Percentiles rank a stretch among this genome's conserved stretches.
phyloP scores from a whole-genome alignment of 495 filamentous ascomycete genomes.

The Neurospora sublineolata region DNA sequence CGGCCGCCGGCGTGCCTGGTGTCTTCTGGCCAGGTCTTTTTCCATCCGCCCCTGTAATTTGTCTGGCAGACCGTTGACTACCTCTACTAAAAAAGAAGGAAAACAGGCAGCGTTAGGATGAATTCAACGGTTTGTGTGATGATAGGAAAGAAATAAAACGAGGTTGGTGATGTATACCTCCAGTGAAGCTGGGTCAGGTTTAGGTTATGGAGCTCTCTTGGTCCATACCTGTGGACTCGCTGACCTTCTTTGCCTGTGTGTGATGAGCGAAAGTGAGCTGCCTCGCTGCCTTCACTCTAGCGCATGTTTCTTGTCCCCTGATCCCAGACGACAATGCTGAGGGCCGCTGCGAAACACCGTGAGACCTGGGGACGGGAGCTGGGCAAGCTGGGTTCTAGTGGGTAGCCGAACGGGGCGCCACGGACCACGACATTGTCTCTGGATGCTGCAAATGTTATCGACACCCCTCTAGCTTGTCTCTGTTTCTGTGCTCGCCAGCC shows the following conservation, averaged over 20 bases:
- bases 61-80: not conserved
- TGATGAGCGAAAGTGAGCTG: not conserved
- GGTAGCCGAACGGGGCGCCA: not conserved
- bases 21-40: not conserved
- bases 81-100: not conserved
- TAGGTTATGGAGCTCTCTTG: not conserved
- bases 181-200: not conserved
- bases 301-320: slow-evolving; percentile 4
- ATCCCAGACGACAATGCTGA: slow-evolving; percentile 4
- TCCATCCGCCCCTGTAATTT: not conserved
- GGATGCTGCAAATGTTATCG: not conserved
- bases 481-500: not conserved
- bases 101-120: not conserved
- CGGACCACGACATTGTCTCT: not conserved
- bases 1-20: not conserved
- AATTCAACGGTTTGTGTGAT: not conserved
- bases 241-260: not conserved
- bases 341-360: slow-evolving; percentile 11
- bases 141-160: not conserved
- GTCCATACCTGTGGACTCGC: not conserved
- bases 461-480: not conserved
- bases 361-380: slow-evolving; percentile 1
- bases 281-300: not conserved
- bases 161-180: not conserved
- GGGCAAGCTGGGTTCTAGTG: not conserved